These are phyloP conservation scores for Edaphochlamys debaryana DNA, from an alignment of 139 green algal genomes.

Conservation along the genomic window DNA sequence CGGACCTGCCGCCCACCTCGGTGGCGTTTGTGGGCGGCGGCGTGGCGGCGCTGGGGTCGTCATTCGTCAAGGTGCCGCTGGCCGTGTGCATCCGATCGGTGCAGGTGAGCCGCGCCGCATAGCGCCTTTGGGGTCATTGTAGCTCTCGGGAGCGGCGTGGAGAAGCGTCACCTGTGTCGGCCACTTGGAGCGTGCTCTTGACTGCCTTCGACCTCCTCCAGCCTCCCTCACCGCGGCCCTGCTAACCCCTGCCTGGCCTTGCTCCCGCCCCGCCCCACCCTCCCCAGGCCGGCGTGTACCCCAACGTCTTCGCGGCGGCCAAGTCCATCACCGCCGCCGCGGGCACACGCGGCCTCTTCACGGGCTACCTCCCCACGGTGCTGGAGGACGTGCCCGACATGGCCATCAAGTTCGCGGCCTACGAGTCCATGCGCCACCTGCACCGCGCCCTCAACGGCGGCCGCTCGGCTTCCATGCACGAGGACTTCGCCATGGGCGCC, in stretches of 20 bases:
- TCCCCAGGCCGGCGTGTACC: constrained; percentile 85
- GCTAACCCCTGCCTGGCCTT: too few species aligned
- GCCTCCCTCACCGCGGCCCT: too few species aligned
- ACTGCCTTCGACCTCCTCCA: too few species aligned
- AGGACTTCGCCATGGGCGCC: constrained; percentile 86
- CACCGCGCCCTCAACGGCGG: constrained; percentile 55
- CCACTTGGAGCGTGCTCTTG: too few species aligned
- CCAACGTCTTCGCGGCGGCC: constrained; percentile 74
- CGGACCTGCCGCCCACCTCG: constrained; percentile 54
- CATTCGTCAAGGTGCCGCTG: constrained; percentile 85
- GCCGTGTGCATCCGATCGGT: constrained; percentile 89
- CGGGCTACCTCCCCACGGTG: constrained; percentile 84
- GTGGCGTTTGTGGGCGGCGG: constrained; percentile 83
- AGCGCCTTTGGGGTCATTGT: too few species aligned
- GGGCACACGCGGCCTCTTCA: constrained; percentile 81
- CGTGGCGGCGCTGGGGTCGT: constrained; percentile 78
- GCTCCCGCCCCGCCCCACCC: too few species aligned
- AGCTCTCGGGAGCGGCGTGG: too few species aligned
- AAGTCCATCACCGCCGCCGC: constrained; percentile 66
- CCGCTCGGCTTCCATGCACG: constrained; percentile 24
- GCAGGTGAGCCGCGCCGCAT: too few species aligned
- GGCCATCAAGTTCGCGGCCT: constrained; percentile 90
- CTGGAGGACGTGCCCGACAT: constrained; percentile 92
- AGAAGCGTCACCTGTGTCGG: too few species aligned
- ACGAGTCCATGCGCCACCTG: constrained; percentile 79